Conservation (phyloP, 768 basidiomycete species). For the Candolleomyces aberdarensis region DNA sequence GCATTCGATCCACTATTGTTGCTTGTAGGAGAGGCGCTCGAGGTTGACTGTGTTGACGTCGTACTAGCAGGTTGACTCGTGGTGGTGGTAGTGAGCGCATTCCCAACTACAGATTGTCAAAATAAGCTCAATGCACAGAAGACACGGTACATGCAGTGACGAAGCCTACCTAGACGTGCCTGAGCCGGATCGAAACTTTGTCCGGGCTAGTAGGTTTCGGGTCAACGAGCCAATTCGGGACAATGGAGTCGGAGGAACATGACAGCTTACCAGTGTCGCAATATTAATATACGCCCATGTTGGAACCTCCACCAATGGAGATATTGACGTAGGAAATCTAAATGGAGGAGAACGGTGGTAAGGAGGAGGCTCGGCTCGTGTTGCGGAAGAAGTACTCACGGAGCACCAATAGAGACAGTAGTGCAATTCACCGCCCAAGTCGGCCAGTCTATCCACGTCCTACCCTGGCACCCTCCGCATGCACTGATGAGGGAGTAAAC, state of each 20-base stretch:
- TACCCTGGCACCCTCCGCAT: slow-evolving; percentile 56
- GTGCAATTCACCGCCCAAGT: slow-evolving; percentile 36
- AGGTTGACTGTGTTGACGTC: neutral
- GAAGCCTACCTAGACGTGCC: no score
- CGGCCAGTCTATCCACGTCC: slow-evolving; percentile 35
- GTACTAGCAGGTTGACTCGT: no score
- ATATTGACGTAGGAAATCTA: slow-evolving; percentile 46
- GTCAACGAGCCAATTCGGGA: no score
- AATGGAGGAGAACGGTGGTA: neutral
- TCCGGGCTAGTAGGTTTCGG: no score
- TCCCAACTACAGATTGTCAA: no score
- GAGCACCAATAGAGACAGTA: slow-evolving; percentile 22
- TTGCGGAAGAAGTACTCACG: neutral
- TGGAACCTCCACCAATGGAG: slow-evolving; percentile 43
- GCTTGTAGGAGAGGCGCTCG: neutral
- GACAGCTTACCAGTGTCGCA: slow-evolving; percentile 25
- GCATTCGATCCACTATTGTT: slow-evolving; percentile 27
- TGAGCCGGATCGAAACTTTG: no score
- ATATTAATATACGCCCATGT: slow-evolving; percentile 58
- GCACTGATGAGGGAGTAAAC: slow-evolving; percentile 57
- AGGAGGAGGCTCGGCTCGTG: neutral
- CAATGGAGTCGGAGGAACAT: neutral
- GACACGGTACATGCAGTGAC: no score
- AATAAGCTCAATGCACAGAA: no score
- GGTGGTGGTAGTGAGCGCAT: no score